phyloP scores from a whole-genome alignment of 169 alveolate species.

The Eimeria falciformis region DNA sequence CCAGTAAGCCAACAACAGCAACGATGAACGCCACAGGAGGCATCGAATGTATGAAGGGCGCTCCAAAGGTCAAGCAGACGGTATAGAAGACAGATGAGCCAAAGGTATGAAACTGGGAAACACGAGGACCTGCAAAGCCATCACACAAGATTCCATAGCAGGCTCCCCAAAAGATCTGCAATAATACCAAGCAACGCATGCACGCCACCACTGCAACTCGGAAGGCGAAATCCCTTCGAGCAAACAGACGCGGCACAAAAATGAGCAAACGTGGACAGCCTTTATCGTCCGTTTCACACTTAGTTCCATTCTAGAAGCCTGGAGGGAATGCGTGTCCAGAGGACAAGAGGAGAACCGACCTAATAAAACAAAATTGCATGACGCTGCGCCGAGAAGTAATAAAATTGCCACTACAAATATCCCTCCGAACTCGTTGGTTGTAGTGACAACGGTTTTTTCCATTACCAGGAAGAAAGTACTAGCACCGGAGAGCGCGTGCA shows the following conservation, averaged over 20 bases:
- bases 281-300: no score
- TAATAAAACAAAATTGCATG: constrained; percentile 60
- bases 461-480: constrained; percentile 48
- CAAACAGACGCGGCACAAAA: no score
- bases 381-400: constrained; percentile 53
- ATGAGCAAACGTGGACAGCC: no score
- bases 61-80: constrained; percentile 54
- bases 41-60: constrained; percentile 62
- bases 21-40: constrained; percentile 67
- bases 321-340: no score
- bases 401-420: constrained; percentile 22
- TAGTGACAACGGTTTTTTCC: constrained; percentile 18
- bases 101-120: constrained; percentile 48
- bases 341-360: background rate
- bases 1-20: constrained; percentile 15
- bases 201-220: background rate
- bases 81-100: constrained; percentile 50
- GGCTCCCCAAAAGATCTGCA: background rate
- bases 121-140: constrained; percentile 55
- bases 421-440: constrained; percentile 52
- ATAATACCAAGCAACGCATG: background rate
- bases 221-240: background rate
- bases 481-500: constrained; percentile 65
- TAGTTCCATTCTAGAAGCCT: no score
- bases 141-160: background rate